Evolutionary conservation across 1,284 basidiomycete genomes (phyloP).

Genomic region (Vanrija sp.): DNA sequence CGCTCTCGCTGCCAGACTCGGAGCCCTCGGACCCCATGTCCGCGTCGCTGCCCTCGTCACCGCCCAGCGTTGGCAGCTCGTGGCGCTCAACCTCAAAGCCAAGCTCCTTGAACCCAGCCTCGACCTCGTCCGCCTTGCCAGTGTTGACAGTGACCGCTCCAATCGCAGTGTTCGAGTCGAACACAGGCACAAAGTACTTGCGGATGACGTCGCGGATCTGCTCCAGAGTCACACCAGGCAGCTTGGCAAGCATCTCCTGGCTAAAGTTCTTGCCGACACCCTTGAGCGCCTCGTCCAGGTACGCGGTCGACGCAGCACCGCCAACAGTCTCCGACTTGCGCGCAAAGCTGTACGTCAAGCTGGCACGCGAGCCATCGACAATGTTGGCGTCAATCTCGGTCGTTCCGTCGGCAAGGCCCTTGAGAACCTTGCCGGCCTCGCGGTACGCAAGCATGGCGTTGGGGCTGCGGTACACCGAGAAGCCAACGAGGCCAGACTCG

Average conservation of each 20-base stretch:
- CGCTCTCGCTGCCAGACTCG: constrained; percentile 12
- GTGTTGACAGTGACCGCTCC: constrained; percentile 79
- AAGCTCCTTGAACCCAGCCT: constrained; percentile 58
- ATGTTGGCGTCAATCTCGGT: constrained; percentile 75
- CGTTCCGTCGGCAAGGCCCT: constrained; percentile 69
- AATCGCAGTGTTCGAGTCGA: constrained; percentile 71
- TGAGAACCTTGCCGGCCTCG: constrained; percentile 72
- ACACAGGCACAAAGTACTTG: constrained; percentile 81
- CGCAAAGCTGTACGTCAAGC: constrained; percentile 78
- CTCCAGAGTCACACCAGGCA: constrained; percentile 64
- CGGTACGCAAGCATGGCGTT: constrained; percentile 78
- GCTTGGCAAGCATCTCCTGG: constrained; percentile 69
- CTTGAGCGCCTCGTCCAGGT: constrained; percentile 81
- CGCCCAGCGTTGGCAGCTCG: constrained; percentile 44
- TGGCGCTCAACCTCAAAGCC: constrained; percentile 78
- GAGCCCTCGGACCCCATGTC: constrained; percentile 11
- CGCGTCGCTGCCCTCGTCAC: constrained; percentile 12
- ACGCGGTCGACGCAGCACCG: constrained; percentile 74
- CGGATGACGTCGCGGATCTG: constrained; percentile 68
- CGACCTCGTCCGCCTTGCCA: constrained; percentile 71
- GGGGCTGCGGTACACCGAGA: constrained; percentile 81
- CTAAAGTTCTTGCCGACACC: constrained; percentile 69
- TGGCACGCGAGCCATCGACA: constrained; percentile 87
- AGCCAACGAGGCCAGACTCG: constrained; percentile 76
- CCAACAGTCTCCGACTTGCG: constrained; percentile 76